Evolutionary conservation across 2,329 filamentous ascomycete genomes (phyloP).

Genomic region (Bisporella sp.): DNA sequence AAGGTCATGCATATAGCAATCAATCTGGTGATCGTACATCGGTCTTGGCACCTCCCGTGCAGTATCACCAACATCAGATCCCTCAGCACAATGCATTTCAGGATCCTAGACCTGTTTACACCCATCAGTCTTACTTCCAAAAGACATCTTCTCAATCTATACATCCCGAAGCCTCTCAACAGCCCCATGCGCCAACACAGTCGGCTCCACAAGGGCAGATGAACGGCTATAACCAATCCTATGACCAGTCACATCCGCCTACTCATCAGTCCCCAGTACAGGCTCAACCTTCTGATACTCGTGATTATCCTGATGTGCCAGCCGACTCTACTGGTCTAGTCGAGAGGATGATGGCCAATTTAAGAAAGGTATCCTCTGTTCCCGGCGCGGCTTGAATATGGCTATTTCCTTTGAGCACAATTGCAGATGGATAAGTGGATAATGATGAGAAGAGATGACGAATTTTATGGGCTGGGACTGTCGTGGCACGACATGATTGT

Average conservation of each 20-base stretch:
- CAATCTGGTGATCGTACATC: too few species aligned
- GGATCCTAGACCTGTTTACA: slow-evolving; percentile 14
- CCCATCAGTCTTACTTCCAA: slow-evolving; percentile 21
- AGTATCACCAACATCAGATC: slow-evolving; percentile 2
- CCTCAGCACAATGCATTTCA: neutral
- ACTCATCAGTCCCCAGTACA: too few species aligned
- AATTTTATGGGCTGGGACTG: neutral
- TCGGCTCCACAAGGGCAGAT: too few species aligned
- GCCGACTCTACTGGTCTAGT: slow-evolving; percentile 34
- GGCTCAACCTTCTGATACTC: slow-evolving; percentile 3
- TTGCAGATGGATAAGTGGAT: neutral
- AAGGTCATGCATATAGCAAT: neutral
- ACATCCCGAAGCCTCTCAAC: too few species aligned
- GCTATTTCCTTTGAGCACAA: too few species aligned
- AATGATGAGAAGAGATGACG: slow-evolving; percentile 2
- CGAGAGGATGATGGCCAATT: slow-evolving; percentile 45
- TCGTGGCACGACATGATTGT: neutral
- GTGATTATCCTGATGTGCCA: slow-evolving; percentile 26
- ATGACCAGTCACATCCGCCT: too few species aligned
- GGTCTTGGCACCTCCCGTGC: neutral
- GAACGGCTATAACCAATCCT: too few species aligned
- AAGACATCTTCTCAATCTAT: neutral
- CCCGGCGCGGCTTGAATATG: too few species aligned
- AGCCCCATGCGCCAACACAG: too few species aligned
- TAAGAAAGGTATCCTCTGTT: slow-evolving; percentile 29